A percentile compares a stretch with the other conserved stretches of the same genome.
These are phyloP conservation scores for Afroboletus lepidellus DNA, from an alignment of 1,284 basidiomycete species.

Conservation along the genomic window DNA sequence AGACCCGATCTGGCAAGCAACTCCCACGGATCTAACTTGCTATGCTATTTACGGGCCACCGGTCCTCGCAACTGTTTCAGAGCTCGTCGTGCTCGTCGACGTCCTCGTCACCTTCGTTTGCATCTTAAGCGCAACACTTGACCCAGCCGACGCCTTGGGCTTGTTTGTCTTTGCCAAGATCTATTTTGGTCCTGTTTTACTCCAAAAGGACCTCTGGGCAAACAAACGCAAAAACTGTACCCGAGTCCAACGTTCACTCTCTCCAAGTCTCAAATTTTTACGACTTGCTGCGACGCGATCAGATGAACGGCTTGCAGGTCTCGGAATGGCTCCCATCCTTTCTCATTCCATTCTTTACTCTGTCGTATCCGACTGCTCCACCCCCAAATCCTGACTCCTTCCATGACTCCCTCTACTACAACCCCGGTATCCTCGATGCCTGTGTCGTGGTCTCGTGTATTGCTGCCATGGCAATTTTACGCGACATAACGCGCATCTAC, in stretches of 20 bases:
- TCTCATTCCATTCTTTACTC: constrained; percentile 65
- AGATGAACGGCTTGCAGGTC: constrained; percentile 38
- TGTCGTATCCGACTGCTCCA: constrained; percentile 66
- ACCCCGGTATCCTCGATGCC: constrained; percentile 66
- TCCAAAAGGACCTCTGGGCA: constrained; percentile 29
- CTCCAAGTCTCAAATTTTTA: constrained; percentile 32
- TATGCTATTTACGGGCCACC: background rate
- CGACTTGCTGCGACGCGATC: constrained; percentile 22
- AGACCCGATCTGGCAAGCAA: constrained; percentile 20
- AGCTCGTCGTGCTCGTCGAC: constrained; percentile 7
- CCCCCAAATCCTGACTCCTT: constrained; percentile 68
- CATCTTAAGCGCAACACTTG: constrained; percentile 1
- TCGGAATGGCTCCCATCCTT: constrained; percentile 50
- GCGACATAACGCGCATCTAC: constrained; percentile 71
- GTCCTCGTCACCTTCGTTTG: constrained; percentile 5
- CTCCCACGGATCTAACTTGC: constrained; percentile 41
- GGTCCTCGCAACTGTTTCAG: background rate
- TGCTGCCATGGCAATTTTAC: constrained; percentile 72
- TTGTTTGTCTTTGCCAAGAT: constrained; percentile 11
- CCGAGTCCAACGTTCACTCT: constrained; percentile 13
- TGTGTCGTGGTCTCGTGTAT: constrained; percentile 75
- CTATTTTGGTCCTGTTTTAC: constrained; percentile 29
- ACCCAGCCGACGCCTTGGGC: background rate
- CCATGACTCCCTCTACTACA: constrained; percentile 63
- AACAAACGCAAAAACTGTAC: constrained; percentile 34